Conservation (phyloP, 2,329 filamentous ascomycete species). For the Xylariales sp. region DNA sequence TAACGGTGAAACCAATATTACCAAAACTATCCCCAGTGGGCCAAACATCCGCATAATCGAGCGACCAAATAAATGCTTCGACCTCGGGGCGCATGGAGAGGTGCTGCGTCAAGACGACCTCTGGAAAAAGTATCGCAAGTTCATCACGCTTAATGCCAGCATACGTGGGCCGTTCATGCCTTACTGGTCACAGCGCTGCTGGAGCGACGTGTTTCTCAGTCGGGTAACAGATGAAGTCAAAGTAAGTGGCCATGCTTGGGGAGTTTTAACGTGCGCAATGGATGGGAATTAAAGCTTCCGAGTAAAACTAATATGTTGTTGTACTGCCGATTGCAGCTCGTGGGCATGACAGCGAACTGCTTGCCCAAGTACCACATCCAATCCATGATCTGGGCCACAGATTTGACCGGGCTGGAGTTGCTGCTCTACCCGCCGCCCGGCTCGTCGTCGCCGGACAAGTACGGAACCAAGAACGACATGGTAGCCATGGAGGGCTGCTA, state of each 20-base stretch:
- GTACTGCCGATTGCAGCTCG: constrained; percentile 19
- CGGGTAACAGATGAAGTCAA: constrained; percentile 24
- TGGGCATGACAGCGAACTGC: constrained; percentile 32
- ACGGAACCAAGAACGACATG: constrained; percentile 16
- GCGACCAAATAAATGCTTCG: constrained; percentile 28
- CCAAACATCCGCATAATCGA: constrained; percentile 27
- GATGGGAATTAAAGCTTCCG: background rate
- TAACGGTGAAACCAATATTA: constrained; percentile 26
- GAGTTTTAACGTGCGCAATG: background rate
- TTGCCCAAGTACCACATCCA: constrained; percentile 28
- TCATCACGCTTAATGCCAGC: constrained; percentile 30
- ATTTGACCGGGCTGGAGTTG: constrained; percentile 29
- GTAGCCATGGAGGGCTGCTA: constrained; percentile 27
- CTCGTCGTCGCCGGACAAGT: constrained; percentile 14
- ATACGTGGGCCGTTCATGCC: constrained; percentile 33
- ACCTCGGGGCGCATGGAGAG: constrained; percentile 29
- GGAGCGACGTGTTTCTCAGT: constrained; percentile 28
- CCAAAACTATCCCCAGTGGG: constrained; percentile 19
- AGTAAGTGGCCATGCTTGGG: too few relatives aligned
- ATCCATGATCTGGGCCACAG: constrained; percentile 33
- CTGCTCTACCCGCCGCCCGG: constrained; percentile 25
- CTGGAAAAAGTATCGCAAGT: constrained; percentile 28
- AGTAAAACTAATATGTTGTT: background rate
- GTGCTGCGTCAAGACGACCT: constrained; percentile 24
- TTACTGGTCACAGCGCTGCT: constrained; percentile 28